Base-by-base conservation (phyloP, 192 early-diverging fungal genomes). In the Radiomyces spectabilis region DNA sequence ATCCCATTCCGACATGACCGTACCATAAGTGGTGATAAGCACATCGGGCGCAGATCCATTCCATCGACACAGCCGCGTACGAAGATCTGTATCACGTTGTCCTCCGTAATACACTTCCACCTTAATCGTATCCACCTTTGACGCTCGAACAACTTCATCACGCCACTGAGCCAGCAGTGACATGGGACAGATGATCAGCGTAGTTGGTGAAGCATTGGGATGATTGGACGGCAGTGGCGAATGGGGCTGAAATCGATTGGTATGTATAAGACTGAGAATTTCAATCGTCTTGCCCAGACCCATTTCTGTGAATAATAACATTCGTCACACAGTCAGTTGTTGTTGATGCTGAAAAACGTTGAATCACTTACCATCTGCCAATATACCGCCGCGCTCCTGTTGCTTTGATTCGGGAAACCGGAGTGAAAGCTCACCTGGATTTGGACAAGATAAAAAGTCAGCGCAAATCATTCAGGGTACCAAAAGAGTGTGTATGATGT, bases 211-310 rank as follows among this genome's bases (percentile, higher is more conserved):
- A 7, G 60, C 55, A 0, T 47, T 48, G 12, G 52, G 52, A 15
- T 51, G 54, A 1, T 46, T 58, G 2, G 57, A 47, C 2, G 51
- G 57, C 3, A 52, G 57, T 1, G 50, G 57, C 34, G 49, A 31
- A 21, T 51, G 37, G 34, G 55, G 48, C 9, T 18, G 35, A 35
- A 26, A 58, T 41, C 58, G 18, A 40, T 78, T 76, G 9, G 71
- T 31, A 49, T 78, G 79, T 7, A 81, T 71, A 15, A 81, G 59
- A 41, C 74, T 76, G 8, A 81, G 57, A 32, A 76, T 78, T 37
- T 81, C 79, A 21, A 81, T 81, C 18, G 79, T 81, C 58, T 81
- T 81, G 1, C 79, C 79, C 4, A 81, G 41, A 1, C 79, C 79
- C 79, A 81, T 81, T 43, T 72, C 71, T 68, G 19, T 13, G 0